Evolutionary conservation across 306 rosid genomes (phyloP).

Genomic region (Benincasa hispida): DNA sequence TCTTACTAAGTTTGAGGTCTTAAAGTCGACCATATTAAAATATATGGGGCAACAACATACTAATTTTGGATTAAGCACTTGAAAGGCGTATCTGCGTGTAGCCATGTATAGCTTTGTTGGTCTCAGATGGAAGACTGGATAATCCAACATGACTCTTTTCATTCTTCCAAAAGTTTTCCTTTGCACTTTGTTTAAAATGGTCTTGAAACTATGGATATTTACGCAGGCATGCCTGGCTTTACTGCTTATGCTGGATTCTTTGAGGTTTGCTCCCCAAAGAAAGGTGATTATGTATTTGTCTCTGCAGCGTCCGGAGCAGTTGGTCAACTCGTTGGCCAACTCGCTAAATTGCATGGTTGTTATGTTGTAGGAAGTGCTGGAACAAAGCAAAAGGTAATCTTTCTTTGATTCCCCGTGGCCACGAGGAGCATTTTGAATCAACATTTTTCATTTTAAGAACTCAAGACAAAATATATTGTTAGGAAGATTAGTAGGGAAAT

Average conservation of each 20-base stretch:
- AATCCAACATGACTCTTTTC: background rate
- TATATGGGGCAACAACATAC: background rate
- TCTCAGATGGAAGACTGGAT: background rate
- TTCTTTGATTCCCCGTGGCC: background rate
- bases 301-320: conserved; percentile 47
- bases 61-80: background rate
- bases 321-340: conserved; percentile 43
- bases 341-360: conserved; percentile 39
- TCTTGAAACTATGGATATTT: background rate
- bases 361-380: conserved; percentile 40
- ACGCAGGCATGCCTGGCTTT: conserved; percentile 36
- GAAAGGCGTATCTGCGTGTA: background rate
- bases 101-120: background rate
- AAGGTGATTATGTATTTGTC: conserved; percentile 31
- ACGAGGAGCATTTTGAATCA: background rate
- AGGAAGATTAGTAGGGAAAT: background rate
- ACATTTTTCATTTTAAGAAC: background rate
- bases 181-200: background rate
- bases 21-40: background rate
- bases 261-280: conserved; percentile 35
- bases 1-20: background rate
- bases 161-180: background rate
- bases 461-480: background rate
- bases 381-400: conserved; percentile 25
- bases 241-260: conserved; percentile 34